phyloP scores from a whole-genome alignment of 1,284 basidiomycete genomes.

The Melampsora abietis-canadensis region DNA sequence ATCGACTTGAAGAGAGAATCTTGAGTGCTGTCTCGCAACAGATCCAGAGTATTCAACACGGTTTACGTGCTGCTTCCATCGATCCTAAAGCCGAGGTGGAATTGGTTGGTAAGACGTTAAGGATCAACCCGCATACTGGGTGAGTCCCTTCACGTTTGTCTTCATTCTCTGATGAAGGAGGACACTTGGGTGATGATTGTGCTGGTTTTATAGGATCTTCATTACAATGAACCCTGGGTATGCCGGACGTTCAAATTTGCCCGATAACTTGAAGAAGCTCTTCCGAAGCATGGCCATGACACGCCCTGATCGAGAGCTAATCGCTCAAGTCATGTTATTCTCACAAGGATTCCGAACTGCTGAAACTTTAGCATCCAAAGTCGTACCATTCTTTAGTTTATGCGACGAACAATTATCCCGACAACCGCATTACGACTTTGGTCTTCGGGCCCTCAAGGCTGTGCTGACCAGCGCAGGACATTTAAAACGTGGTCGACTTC shows the following conservation, averaged over 20 bases:
- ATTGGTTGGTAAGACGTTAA: constrained; percentile 88
- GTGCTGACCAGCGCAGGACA: constrained; percentile 96
- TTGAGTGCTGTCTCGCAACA: constrained; percentile 97
- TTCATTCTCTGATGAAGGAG: not conserved
- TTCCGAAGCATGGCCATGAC: constrained; percentile 99
- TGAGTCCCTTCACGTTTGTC: constrained; percentile 47
- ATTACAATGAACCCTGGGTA: constrained; percentile 97
- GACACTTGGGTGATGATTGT: too few species aligned
- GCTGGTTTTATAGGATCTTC: constrained; percentile 67
- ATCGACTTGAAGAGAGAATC: constrained; percentile 95
- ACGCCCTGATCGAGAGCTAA: constrained; percentile 92
- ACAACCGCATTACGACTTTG: constrained; percentile 99
- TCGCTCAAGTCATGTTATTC: constrained; percentile 98
- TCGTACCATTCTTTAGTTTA: constrained; percentile 98
- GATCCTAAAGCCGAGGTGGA: constrained; percentile 87
- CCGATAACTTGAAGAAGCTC: constrained; percentile 88
- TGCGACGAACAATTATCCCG: constrained; percentile 94
- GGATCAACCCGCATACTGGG: constrained; percentile 89
- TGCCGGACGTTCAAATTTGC: constrained; percentile 92
- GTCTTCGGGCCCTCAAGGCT: constrained; percentile 92
- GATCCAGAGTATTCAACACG: constrained; percentile 97
- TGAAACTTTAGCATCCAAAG: constrained; percentile 89
- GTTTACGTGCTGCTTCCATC: constrained; percentile 72
- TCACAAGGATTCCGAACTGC: constrained; percentile 98
- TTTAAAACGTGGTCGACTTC: constrained; percentile 84